Base-by-base conservation (phyloP, 1,284 basidiomycete genomes). In the Mycosarcoma maydis region DNA sequence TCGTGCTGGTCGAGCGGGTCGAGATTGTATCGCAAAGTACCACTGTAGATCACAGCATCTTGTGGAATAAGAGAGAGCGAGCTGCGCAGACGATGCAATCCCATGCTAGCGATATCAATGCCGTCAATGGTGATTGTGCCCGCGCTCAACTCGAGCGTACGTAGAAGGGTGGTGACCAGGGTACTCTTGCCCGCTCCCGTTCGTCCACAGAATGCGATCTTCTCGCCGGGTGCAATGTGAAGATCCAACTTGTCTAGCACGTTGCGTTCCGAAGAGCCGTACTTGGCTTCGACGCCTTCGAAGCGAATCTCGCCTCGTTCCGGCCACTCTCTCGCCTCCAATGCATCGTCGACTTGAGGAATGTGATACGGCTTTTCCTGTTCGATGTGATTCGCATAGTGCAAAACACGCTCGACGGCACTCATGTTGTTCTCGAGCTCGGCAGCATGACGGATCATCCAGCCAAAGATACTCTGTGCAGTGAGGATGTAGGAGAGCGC, bases 31-130 rank as follows among this genome's bases (percentile, higher is more conserved):
- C 89, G 84, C 6, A 90, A 83, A 3, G 88, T 88, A 1, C 87
- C 86, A 80, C 86, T 83, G 80, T 91, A 90, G 45, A 89, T 75
- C 3, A 85, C 73, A 8, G 91, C 90, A 70, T 96, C 94, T 81
- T 96, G 93, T 9, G 93, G 92, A 62, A 97, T 94, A 75, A 96
- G 87, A 3, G 85, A 86, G 51, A 87, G 84, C 50, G 83, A 81
- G 3, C 83, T 81, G n/a, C 86, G 80, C 14, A 86, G 74, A 9
- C 85, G 85, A 55, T 90, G 29, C 0, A 81, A 61, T 10, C 60
- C 88, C 3, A 92, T 83, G 70, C 90, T 90, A 75, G 90, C 79
- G 16, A 83, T 53, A 47, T 78, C 65, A 13, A 62, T 34, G 24
- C 59, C 68, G 30, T 72, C 72, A 26, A 74, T 72, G 9, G 44